Conservation (phyloP, 2,329 filamentous ascomycete genomes). For the Curvularia sp. region DNA sequence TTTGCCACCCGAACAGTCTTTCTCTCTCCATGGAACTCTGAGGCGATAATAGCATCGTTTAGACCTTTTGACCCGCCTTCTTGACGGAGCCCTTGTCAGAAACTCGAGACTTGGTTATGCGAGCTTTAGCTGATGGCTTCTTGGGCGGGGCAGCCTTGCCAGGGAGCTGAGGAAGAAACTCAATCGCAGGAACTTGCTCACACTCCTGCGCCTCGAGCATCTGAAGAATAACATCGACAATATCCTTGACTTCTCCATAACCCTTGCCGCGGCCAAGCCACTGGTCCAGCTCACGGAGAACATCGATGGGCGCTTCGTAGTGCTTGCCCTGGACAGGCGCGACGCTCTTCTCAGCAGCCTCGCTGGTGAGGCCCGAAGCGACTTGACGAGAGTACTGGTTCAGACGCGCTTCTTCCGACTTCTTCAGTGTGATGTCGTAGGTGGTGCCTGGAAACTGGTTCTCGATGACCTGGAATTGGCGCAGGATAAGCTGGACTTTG, state of each 20-base stretch:
- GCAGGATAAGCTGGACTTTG: constrained; percentile 45
- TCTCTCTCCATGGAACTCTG: neutral
- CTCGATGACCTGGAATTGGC: constrained; percentile 46
- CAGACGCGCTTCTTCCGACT: constrained; percentile 46
- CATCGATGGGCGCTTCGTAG: constrained; percentile 45
- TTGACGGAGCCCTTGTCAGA: constrained; percentile 37
- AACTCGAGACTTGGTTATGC: constrained; percentile 21
- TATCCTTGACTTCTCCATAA: constrained; percentile 27
- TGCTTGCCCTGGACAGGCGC: constrained; percentile 28
- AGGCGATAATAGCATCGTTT: neutral
- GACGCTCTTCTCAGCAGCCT: constrained; percentile 23
- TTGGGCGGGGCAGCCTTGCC: constrained; percentile 23
- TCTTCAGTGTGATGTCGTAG: constrained; percentile 47
- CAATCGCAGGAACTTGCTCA: constrained; percentile 40
- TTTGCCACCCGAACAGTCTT: constrained; percentile 5
- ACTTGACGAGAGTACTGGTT: constrained; percentile 39
- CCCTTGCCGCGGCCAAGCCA: constrained; percentile 34
- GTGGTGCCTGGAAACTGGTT: constrained; percentile 38
- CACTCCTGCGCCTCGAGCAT: constrained; percentile 39
- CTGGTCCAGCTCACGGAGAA: constrained; percentile 41
- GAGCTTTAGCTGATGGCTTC: constrained; percentile 20
- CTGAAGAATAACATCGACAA: constrained; percentile 37
- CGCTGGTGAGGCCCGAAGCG: constrained; percentile 20
- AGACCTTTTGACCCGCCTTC: constrained; percentile 30
- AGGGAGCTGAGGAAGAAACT: constrained; percentile 42